Conservation (phyloP, 2,329 filamentous ascomycete species). For the Aureobasidium sp. region DNA sequence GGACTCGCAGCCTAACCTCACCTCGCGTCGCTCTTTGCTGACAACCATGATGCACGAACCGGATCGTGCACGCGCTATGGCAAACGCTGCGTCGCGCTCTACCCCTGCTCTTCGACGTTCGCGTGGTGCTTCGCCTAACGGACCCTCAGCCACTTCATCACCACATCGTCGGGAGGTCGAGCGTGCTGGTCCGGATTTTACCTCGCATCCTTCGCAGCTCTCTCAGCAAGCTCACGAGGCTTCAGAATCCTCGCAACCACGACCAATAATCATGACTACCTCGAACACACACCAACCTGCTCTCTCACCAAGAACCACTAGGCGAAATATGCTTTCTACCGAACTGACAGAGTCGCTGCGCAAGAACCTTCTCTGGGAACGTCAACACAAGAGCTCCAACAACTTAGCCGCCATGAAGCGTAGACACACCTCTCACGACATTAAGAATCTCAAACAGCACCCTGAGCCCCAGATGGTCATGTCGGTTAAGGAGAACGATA, state of each 20-base stretch:
- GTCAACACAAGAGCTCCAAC: conserved; percentile 86
- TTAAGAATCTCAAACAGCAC: conserved; percentile 78
- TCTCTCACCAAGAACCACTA: conserved; percentile 82
- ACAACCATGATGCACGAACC: conserved; percentile 81
- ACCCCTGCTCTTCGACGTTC: conserved; percentile 48
- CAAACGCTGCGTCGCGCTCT: conserved; percentile 53
- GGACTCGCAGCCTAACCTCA: conserved; percentile 76
- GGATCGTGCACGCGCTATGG: conserved; percentile 61
- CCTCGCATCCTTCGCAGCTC: conserved; percentile 2
- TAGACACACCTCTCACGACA: conserved; percentile 81
- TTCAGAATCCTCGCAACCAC: conserved; percentile 48
- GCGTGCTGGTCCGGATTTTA: conserved; percentile 8
- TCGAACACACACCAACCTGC: conserved; percentile 54
- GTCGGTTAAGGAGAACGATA: conserved; percentile 19
- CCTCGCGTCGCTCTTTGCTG: conserved; percentile 78
- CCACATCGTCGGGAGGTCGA: conserved; percentile 29
- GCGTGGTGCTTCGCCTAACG: conserved; percentile 61
- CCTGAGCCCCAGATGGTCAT: conserved; percentile 54
- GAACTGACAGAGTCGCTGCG: conserved; percentile 90
- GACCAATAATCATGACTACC: conserved; percentile 70
- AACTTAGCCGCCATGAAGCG: conserved; percentile 84
- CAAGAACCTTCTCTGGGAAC: conserved; percentile 87
- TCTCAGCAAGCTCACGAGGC: neutral
- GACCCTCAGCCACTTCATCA: conserved; percentile 53
- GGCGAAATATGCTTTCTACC: conserved; percentile 90